A percentile compares a stretch with the other conserved stretches of the same genome.
Conservation (phyloP, 2,329 filamentous ascomycete species). For the Dendrostoma leiphaemia region DNA sequence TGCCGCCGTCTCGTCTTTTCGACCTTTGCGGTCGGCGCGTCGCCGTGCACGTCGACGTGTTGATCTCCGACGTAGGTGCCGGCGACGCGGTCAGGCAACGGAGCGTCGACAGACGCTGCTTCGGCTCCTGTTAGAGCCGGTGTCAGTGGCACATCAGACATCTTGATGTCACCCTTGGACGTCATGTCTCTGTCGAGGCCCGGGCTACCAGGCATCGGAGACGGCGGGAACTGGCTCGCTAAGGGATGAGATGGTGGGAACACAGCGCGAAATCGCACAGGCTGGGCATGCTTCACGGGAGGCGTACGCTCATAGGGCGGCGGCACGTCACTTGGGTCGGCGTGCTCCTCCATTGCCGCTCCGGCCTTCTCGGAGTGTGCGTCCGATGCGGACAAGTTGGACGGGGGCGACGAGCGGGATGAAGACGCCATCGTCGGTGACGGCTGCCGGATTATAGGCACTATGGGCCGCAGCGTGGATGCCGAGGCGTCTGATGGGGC, state of each 20-base stretch:
- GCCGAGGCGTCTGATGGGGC: slow-evolving; percentile 18
- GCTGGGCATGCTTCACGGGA: slow-evolving; percentile 35
- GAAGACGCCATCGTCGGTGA: slow-evolving; percentile 26
- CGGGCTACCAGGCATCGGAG: slow-evolving; percentile 62
- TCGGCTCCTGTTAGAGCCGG: slow-evolving; percentile 29
- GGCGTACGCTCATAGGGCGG: slow-evolving; percentile 53
- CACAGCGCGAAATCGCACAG: slow-evolving; percentile 54
- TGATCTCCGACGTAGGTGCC: slow-evolving; percentile 47
- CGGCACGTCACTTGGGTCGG: slow-evolving; percentile 39
- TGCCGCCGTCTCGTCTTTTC: slow-evolving; percentile 54
- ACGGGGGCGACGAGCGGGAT: slow-evolving; percentile 24
- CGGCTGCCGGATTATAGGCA: slow-evolving; percentile 21
- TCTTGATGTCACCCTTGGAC: slow-evolving; percentile 54
- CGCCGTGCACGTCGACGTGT: slow-evolving; percentile 38
- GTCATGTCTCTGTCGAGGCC: slow-evolving; percentile 61
- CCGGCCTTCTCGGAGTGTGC: slow-evolving; percentile 36
- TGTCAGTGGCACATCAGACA: slow-evolving; percentile 58
- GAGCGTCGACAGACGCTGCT: slow-evolving; percentile 20
- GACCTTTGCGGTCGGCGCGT: slow-evolving; percentile 36
- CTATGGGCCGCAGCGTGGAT: slow-evolving; percentile 18
- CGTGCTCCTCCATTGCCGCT: slow-evolving; percentile 37
- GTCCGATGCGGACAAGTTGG: slow-evolving; percentile 20
- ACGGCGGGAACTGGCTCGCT: slow-evolving; percentile 48
- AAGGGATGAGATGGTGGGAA: slow-evolving; percentile 54
- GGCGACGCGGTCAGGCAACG: slow-evolving; percentile 41